Evolutionary conservation across 371 early-diverging fungal genomes (phyloP).

Genomic region (Mucor indicus): DNA sequence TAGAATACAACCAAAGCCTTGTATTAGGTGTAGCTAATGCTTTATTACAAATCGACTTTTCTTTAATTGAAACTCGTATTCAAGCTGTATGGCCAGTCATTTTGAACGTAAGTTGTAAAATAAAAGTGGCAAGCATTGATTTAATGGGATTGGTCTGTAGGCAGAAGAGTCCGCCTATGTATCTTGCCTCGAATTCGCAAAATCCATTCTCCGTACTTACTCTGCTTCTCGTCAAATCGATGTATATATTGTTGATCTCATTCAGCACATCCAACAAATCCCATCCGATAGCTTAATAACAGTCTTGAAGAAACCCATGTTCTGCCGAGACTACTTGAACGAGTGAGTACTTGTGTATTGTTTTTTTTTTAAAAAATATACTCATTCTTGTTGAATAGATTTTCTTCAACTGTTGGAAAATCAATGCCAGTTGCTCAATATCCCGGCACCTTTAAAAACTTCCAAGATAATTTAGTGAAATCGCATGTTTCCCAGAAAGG

Average conservation of each 20-base stretch:
- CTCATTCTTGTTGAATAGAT: conserved; percentile 16
- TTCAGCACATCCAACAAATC: conserved; percentile 24
- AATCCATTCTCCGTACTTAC: conserved; percentile 31
- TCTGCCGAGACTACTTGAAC: conserved; percentile 38
- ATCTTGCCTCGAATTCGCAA: conserved; percentile 21
- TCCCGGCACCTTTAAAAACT: conserved; percentile 35
- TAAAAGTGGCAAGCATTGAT: background rate
- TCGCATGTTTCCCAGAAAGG: too few species aligned
- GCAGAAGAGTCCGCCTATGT: conserved; percentile 22
- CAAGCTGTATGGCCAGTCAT: conserved; percentile 33
- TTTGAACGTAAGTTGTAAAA: conserved; percentile 25
- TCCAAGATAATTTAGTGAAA: conserved; percentile 27
- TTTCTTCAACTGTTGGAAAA: conserved; percentile 28
- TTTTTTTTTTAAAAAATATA: too few species aligned
- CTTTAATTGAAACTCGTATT: conserved; percentile 34
- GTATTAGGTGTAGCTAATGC: conserved; percentile 30
- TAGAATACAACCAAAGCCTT: conserved; percentile 16
- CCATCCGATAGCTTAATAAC: conserved; percentile 14
- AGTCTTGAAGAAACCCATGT: conserved; percentile 38
- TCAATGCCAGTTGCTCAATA: conserved; percentile 50
- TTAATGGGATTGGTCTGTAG: too few species aligned
- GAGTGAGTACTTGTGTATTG: conserved; percentile 39
- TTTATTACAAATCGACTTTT: conserved; percentile 43
- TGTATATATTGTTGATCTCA: conserved; percentile 37
- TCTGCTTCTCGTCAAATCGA: conserved; percentile 56